These are phyloP conservation scores for Glebionis coronaria DNA, from an alignment of 129 eudicot genomes.

Conservation along the genomic window DNA sequence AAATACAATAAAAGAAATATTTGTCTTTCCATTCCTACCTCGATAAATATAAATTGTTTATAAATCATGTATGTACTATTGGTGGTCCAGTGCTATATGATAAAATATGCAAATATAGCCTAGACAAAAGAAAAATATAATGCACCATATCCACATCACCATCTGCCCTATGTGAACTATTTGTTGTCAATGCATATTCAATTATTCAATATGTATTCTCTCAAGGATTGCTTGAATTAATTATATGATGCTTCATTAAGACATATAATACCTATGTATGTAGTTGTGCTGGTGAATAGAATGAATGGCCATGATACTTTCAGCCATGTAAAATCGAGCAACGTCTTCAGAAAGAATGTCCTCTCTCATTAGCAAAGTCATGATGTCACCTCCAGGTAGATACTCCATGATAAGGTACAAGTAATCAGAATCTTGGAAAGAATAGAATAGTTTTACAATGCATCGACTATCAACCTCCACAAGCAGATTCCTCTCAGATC, in stretches of 20 bases:
- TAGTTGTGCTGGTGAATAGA: conserved; percentile 85
- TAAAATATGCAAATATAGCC: no score
- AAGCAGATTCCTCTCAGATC: conserved; percentile 90
- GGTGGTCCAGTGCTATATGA: no score
- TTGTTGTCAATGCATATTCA: conserved; percentile 3
- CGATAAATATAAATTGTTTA: background rate
- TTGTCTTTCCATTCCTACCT: no score
- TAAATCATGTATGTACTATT: background rate
- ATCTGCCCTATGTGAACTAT: no score
- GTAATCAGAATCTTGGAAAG: conserved; percentile 85
- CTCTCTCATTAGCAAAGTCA: conserved; percentile 90
- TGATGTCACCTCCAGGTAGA: conserved; percentile 95
- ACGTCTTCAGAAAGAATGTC: conserved; percentile 86
- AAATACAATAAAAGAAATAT: background rate
- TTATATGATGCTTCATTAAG: background rate
- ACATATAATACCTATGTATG: conserved; percentile 61
- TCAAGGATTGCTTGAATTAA: background rate
- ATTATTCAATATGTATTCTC: background rate
- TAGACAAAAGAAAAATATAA: no score
- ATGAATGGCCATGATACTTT: conserved; percentile 80
- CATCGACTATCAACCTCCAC: conserved; percentile 94
- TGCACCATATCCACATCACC: no score
- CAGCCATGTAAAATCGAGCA: conserved; percentile 88
- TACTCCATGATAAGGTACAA: conserved; percentile 92
- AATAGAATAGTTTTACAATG: conserved; percentile 85